Evolutionary conservation across 2,329 filamentous ascomycete species (phyloP).

Genomic region (Talaromyces sp.): DNA sequence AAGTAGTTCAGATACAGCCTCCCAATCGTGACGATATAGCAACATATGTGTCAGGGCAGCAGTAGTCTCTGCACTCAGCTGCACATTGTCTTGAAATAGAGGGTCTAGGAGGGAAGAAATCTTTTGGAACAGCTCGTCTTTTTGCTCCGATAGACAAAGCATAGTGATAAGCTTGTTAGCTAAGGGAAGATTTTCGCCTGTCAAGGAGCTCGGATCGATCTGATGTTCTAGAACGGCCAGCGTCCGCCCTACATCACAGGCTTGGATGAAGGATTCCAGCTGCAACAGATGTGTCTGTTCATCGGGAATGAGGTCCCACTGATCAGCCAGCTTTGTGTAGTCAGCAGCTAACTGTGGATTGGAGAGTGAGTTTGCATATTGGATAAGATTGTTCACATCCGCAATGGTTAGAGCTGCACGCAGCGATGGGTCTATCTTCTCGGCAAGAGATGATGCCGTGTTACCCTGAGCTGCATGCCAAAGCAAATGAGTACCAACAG

Average conservation of each 20-base stretch:
- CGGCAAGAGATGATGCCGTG: slow-evolving; percentile 70
- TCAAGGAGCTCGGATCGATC: slow-evolving; percentile 55
- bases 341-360: slow-evolving; percentile 74
- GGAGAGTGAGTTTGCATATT: slow-evolving; percentile 68
- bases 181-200: slow-evolving; percentile 62
- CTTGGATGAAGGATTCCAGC: slow-evolving; percentile 73
- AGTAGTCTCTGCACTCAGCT: slow-evolving; percentile 74
- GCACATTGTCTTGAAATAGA: slow-evolving; percentile 69
- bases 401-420: slow-evolving; percentile 63
- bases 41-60: slow-evolving; percentile 73
- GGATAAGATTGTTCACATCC: slow-evolving; percentile 77
- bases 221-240: slow-evolving; percentile 58
- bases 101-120: slow-evolving; percentile 74
- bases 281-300: slow-evolving; percentile 72
- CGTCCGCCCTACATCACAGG: slow-evolving; percentile 68
- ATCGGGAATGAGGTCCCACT: slow-evolving; percentile 68
- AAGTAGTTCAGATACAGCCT: slow-evolving; percentile 79
- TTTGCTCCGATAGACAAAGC: slow-evolving; percentile 58
- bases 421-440: slow-evolving; percentile 63
- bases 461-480: slow-evolving; percentile 75
- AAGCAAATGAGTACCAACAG: slow-evolving; percentile 73
- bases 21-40: slow-evolving; percentile 72
- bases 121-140: slow-evolving; percentile 66
- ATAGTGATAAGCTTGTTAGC: slow-evolving; percentile 74
- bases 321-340: slow-evolving; percentile 67